Evolutionary conservation across 2,329 filamentous ascomycete species (phyloP).

Genomic region (Pseudonectria buxi): DNA sequence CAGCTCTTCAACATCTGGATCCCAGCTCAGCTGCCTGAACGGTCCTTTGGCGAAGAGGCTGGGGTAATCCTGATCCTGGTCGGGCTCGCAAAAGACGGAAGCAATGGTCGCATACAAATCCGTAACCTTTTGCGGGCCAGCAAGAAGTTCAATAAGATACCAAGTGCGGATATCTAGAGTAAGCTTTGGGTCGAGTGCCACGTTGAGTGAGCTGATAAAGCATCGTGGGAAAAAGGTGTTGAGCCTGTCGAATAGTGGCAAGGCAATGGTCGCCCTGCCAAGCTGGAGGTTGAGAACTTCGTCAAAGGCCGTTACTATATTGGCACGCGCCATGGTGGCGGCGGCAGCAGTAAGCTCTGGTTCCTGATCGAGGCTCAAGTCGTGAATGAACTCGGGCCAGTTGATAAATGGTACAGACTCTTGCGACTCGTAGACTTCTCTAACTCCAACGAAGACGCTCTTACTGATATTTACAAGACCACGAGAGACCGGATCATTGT

Average conservation of each 20-base stretch:
- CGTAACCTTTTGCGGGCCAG: slow-evolving; percentile 2
- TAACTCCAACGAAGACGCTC: slow-evolving; percentile 19
- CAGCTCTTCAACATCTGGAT: slow-evolving; percentile 12
- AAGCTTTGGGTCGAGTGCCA: slow-evolving; percentile 13
- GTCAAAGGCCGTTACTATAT: slow-evolving; percentile 30
- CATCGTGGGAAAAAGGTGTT: slow-evolving; percentile 25
- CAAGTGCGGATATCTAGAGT: slow-evolving; percentile 33
- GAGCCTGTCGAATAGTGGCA: slow-evolving; percentile 25
- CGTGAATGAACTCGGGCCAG: slow-evolving; percentile 7
- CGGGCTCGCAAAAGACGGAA: slow-evolving; percentile 24
- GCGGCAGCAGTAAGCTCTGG: slow-evolving; percentile 2
- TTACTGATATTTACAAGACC: slow-evolving; percentile 20
- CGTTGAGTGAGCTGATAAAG: slow-evolving; percentile 16
- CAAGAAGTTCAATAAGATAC: slow-evolving; percentile 24
- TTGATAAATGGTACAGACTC: slow-evolving; percentile 23
- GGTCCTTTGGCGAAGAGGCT: slow-evolving; percentile 15
- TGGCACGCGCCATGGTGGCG: slow-evolving; percentile 24
- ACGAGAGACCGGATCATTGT: slow-evolving; percentile 13
- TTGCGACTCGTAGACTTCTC: slow-evolving; percentile 18
- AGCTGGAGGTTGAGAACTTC: slow-evolving; percentile 13
- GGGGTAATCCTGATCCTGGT: slow-evolving; percentile 1
- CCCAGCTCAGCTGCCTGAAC: slow-evolving; percentile 18
- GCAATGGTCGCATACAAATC: slow-evolving; percentile 18
- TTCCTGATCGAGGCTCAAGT: not conserved
- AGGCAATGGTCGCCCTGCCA: slow-evolving; percentile 6